phyloP scores from a whole-genome alignment of 495 filamentous ascomycete genomes.

The Xylaria telfairii region DNA sequence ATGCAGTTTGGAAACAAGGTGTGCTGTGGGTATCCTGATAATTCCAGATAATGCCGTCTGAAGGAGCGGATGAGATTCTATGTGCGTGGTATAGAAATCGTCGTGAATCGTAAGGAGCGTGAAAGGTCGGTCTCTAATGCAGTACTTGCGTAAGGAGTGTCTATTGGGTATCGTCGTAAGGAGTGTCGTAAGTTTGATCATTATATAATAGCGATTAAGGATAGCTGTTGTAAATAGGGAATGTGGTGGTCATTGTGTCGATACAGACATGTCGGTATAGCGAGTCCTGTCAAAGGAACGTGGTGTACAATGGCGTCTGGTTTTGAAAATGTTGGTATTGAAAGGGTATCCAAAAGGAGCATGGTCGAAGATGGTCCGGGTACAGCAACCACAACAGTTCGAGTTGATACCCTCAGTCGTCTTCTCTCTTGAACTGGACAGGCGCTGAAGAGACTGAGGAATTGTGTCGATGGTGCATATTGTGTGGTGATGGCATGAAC shows the following conservation, averaged over 20 bases:
- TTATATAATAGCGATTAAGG: slow-evolving; percentile 49
- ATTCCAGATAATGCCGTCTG: slow-evolving; percentile 40
- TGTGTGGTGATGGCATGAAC: slow-evolving; percentile 32
- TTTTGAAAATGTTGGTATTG: slow-evolving; percentile 38
- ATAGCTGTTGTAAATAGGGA: slow-evolving; percentile 47
- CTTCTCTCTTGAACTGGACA: slow-evolving; percentile 37
- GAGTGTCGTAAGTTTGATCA: slow-evolving; percentile 52
- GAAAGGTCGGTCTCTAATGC: slow-evolving; percentile 49
- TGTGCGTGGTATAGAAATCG: slow-evolving; percentile 39
- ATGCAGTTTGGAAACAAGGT: slow-evolving; percentile 56
- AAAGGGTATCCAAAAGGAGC: slow-evolving; percentile 16
- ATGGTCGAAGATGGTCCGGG: slow-evolving; percentile 13
- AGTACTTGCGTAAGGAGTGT: slow-evolving; percentile 52
- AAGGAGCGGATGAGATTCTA: slow-evolving; percentile 45
- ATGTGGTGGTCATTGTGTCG: slow-evolving; percentile 52
- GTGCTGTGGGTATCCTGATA: slow-evolving; percentile 41
- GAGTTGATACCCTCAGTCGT: slow-evolving; percentile 21
- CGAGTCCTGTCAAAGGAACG: slow-evolving; percentile 53
- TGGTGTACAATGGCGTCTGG: slow-evolving; percentile 59
- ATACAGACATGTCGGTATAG: slow-evolving; percentile 44
- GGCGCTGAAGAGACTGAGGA: slow-evolving; percentile 38
- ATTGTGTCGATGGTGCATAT: slow-evolving; percentile 39
- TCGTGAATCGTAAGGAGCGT: slow-evolving; percentile 44
- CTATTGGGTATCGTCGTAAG: slow-evolving; percentile 50
- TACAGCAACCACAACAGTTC: background rate